Base-by-base conservation (phyloP, 2,329 filamentous ascomycete genomes). In the Zymoseptoria pseudotritici region DNA sequence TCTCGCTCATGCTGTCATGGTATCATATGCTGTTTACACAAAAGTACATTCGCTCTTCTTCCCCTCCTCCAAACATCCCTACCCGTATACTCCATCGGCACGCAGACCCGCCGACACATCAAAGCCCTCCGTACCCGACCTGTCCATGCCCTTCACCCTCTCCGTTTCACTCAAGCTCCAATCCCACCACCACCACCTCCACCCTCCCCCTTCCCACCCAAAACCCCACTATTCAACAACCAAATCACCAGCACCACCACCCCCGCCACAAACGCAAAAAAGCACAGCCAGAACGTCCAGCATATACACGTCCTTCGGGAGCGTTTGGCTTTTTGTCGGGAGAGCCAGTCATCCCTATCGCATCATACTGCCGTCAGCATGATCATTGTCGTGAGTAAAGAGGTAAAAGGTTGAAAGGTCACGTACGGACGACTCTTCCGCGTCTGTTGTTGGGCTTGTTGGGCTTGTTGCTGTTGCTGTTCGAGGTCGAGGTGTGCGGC, bases 291-390 rank as follows among this genome's bases (percentile, higher is more conserved):
- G 67, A 80, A 81, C 13, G 65, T 62, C 72, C 74, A 79, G 65
- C 78, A 81, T 56, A 83, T 74, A 56, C 76, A 76, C 21, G 77
- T 77, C 9, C 79, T 75, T 53, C 76, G 77, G 4, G 70, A 67
- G 58, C 74, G 74, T 66, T 85, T 85, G 54, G 71, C 71, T 17
- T 75, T 73, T 71, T 84, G 77, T 6, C 73, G 73, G 42, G 74
- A 75, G 31, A 85, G 80, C 83, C 83, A 85, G 56, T 76, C 77
- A 64, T 80, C 74, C 4, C 22, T 24, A 22, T 2, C 2, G 4
- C 21, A 22, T 22, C n/a, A n/a, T n/a, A n/a, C n/a, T n/a, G n/a
- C n/a, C n/a, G n/a, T n/a, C n/a, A n/a, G n/a, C n/a, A n/a, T n/a
- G n/a, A n/a, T n/a, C n/a, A n/a, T n/a, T n/a, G n/a, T n/a, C n/a